Base-by-base conservation (phyloP, 1,139 yeast genomes). In the Scheffersomyces lignicola region DNA sequence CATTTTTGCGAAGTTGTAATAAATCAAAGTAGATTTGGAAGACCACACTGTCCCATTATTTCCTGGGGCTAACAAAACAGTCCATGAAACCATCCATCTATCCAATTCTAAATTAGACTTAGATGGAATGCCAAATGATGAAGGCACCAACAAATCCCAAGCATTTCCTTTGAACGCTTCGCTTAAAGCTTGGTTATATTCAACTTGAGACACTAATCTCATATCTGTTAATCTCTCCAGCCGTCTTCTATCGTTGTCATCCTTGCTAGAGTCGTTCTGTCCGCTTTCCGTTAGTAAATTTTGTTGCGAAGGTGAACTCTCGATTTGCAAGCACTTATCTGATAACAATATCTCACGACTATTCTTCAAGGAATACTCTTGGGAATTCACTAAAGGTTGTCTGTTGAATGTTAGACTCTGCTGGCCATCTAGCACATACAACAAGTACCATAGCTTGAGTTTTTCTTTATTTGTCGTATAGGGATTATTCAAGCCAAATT, bases 51-150 rank as follows among this genome's bases (percentile, higher is more conserved):
- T 76, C 8, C 80, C 79, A 33, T 69, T 69, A 38, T 67, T 70
- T 27, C 76, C 72, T 0, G 86, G 84, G 1, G 85, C 77, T 12
- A 82, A 58, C 21, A 81, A 56, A 7, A 83, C 86, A 0, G 89
- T 80, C 89, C 89, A 82, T 10, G 83, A 80, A 7, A 82, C 87
- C 88, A 82, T 82, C 89, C 89, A 82, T 52, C 76, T 80, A 48
- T 82, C 88, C 29, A 82, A 58, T 39, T 81, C 86, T 41, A 82
- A 60, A 53, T 82, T 82, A 13, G 80, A 73, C 45, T 76, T 77
- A 43, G 84, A 80, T 0, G 88, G 88, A 7, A 82, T 68, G 0
- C 88, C 89, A 49, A 81, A 75, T 0, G 77, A 61, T 1, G 80
- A 62, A 0, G 88, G 88, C 0, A 76, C 65, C 29, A 82, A 52